Evolutionary conservation across 2,329 filamentous ascomycete genomes (phyloP).

Genomic region (Pseudodiploospora longispora): DNA sequence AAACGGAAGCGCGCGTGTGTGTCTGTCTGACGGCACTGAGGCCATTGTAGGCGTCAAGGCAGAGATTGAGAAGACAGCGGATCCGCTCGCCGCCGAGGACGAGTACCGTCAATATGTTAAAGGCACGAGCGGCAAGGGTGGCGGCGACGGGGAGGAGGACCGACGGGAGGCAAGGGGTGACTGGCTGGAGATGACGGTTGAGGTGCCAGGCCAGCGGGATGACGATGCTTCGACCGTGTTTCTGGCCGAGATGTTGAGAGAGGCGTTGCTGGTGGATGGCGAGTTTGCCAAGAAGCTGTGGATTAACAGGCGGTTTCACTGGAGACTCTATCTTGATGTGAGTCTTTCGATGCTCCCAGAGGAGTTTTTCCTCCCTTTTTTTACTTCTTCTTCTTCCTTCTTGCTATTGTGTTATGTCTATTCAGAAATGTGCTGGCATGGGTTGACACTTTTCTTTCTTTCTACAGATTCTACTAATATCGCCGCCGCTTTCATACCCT

Average conservation of each 20-base stretch:
- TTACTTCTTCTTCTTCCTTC: not conserved
- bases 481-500: constrained; percentile 86
- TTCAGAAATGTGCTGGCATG: not conserved
- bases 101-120: constrained; percentile 10
- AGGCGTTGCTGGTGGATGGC: constrained; percentile 71
- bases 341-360: constrained; percentile 24
- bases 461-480: constrained; percentile 76
- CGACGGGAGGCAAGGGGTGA: constrained; percentile 43
- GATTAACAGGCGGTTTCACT: constrained; percentile 90
- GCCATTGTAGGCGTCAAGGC: constrained; percentile 94
- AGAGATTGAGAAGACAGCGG: constrained; percentile 70
- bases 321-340: constrained; percentile 93
- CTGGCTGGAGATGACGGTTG: constrained; percentile 87
- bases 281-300: constrained; percentile 63
- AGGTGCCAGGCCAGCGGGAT: constrained; percentile 84
- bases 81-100: constrained; percentile 18
- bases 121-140: constrained; percentile 22
- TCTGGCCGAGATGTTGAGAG: constrained; percentile 76
- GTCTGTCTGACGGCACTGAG: constrained; percentile 91
- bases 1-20: constrained; percentile 88
- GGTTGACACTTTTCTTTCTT: not conserved
- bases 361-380: not conserved
- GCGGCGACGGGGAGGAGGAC: constrained; percentile 33
- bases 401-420: not conserved
- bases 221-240: constrained; percentile 88